Conservation (phyloP, 2,329 filamentous ascomycete genomes). For the Lecanicillium sp. region DNA sequence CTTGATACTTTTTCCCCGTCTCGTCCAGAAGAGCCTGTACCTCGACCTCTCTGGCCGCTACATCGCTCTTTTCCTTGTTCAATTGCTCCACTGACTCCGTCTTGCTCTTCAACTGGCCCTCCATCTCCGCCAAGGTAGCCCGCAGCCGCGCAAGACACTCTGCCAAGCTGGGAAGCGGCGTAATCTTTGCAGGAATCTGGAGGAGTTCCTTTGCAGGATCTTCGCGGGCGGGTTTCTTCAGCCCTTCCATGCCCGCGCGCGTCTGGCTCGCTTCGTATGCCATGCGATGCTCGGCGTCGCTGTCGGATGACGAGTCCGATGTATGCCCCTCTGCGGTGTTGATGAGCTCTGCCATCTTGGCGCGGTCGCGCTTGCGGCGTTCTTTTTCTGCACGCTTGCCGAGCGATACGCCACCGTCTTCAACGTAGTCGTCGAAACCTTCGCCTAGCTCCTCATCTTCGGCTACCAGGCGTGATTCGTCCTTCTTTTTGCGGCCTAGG, state of each 20-base stretch:
- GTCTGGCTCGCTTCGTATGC: slow-evolving; percentile 87
- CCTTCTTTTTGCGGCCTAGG: slow-evolving; percentile 45
- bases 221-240: slow-evolving; percentile 35
- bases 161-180: slow-evolving; percentile 65
- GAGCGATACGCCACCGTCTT: slow-evolving; percentile 72
- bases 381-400: slow-evolving; percentile 73
- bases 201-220: slow-evolving; percentile 29
- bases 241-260: slow-evolving; percentile 72
- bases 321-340: slow-evolving; percentile 63
- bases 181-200: slow-evolving; percentile 63
- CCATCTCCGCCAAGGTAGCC: slow-evolving; percentile 52
- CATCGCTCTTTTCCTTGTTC: slow-evolving; percentile 57
- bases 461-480: slow-evolving; percentile 64
- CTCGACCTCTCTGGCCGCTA: slow-evolving; percentile 63
- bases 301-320: slow-evolving; percentile 59
- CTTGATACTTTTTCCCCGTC: slow-evolving; percentile 58
- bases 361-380: slow-evolving; percentile 54
- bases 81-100: slow-evolving; percentile 57
- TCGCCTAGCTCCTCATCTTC: slow-evolving; percentile 92
- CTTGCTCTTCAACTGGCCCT: slow-evolving; percentile 52
- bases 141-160: slow-evolving; percentile 59
- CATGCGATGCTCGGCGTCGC: slow-evolving; percentile 61
- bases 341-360: slow-evolving; percentile 79
- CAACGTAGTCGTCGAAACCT: slow-evolving; percentile 86
- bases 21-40: slow-evolving; percentile 76